Base-by-base conservation (phyloP, 345 rosid species). In the Cardamine occulta region DNA sequence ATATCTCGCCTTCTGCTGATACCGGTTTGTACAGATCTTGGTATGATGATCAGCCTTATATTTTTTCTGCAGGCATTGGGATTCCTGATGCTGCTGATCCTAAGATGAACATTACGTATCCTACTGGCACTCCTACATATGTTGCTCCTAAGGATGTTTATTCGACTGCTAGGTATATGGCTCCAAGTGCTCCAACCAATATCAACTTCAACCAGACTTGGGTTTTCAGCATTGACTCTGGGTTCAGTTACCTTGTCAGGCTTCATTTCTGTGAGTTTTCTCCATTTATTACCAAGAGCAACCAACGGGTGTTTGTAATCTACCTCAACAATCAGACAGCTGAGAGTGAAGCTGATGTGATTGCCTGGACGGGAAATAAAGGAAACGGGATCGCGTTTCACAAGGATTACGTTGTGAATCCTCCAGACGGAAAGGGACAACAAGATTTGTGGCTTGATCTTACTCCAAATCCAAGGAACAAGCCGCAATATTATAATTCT, bases 241-340 rank as follows among this genome's bases (percentile, higher is more conserved):
- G 91, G 8, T 95, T 95, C 72, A 40, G 4, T 53, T 92, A 90
- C 85, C 85, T 95, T 71, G 84, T 92, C n/a, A 89, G 99, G 87
- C 94, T 95, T 18, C 97, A 95, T 76, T 90, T 90, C 85, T 95
- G 98, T 26, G 97, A 95, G 91, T 48, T 92, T 53, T 32, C 74
- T 14, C 6, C 65, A 0, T 19, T 35, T 5, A 61, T 90, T 8
- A 87, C 86, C 10, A 80, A 63, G 77, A 0, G 77, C 8, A 89
- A 95, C 75, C 94, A 92, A 80, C 84, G 94, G 37, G 88, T 68
- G 74, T 95, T 92, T 70, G 44, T 68, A 6, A 77, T 95, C 82
- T 92, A 65, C 70, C 84, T 92, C 37, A 80, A 80, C 66, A 92
- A 95, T 64, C 90, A 82, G 78, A 90, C 98, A 11, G 98, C 94